Conservation (phyloP, 202 grass and related monocot species). For the Tripidium arundinaceum region DNA sequence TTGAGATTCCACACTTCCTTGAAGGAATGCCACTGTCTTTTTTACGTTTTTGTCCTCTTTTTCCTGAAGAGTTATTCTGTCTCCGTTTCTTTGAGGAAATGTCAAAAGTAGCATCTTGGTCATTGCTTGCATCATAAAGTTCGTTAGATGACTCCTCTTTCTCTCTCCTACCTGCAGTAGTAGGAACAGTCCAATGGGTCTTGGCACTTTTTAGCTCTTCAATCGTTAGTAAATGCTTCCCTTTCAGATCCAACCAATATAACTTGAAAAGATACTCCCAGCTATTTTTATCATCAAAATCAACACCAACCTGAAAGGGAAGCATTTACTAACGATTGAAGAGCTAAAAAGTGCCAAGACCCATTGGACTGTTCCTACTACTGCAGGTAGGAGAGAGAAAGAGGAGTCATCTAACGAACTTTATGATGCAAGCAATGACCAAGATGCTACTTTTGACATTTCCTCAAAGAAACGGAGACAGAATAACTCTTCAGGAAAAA, state of each 20-base stretch:
- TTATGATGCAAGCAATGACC: constrained; percentile 76
- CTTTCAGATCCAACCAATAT: constrained; percentile 94
- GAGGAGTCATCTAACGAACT: constrained; percentile 80
- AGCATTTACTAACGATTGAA: constrained; percentile 62
- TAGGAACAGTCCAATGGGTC: constrained; percentile 49
- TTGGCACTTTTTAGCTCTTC: constrained; percentile 74
- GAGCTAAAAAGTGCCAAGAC: constrained; percentile 71
- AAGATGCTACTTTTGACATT: constrained; percentile 68
- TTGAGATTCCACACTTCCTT: constrained; percentile 33
- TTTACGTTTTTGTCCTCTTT: constrained; percentile 56
- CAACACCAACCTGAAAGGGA: constrained; percentile 66
- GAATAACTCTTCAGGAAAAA: constrained; percentile 49
- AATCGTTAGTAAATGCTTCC: constrained; percentile 65
- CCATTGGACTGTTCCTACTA: constrained; percentile 46
- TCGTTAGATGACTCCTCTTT: constrained; percentile 84
- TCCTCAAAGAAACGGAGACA: constrained; percentile 48
- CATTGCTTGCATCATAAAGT: constrained; percentile 70
- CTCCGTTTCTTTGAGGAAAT: constrained; percentile 47
- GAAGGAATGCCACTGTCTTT: constrained; percentile 26
- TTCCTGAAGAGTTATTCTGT: constrained; percentile 44
- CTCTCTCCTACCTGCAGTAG: constrained; percentile 41
- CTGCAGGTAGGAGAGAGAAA: constrained; percentile 50
- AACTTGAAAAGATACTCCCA: constrained; percentile 99
- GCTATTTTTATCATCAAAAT: constrained; percentile 94
- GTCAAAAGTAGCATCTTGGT: constrained; percentile 72